These are phyloP conservation scores for Cystofilobasidium bisporidii DNA, from an alignment of 768 basidiomycete genomes.

Conservation along the genomic window DNA sequence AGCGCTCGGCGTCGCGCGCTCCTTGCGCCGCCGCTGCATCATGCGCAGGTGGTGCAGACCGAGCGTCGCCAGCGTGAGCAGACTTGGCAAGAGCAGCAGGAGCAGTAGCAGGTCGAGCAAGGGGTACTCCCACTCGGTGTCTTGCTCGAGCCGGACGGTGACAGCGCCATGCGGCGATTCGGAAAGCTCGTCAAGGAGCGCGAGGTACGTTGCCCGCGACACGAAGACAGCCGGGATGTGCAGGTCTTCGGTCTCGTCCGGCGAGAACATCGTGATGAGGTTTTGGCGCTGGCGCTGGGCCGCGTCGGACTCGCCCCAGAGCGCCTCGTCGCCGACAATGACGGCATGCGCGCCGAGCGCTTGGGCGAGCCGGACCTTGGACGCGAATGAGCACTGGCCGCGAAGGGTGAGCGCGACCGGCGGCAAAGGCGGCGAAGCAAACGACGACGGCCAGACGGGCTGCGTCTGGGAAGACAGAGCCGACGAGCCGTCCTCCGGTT, in stretches of 20 bases:
- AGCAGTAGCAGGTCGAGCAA: conserved; percentile 47
- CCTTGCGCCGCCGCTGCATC: conserved; percentile 33
- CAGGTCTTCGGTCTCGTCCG: conserved; percentile 73
- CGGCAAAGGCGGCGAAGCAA: background rate
- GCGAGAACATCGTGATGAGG: conserved; percentile 84
- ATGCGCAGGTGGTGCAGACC: conserved; percentile 73
- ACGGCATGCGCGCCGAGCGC: conserved; percentile 70
- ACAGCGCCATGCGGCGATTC: conserved; percentile 53
- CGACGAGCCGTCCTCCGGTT: background rate
- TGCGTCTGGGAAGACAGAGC: background rate
- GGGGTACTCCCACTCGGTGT: conserved; percentile 62
- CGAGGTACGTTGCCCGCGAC: conserved; percentile 66
- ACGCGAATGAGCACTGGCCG: conserved; percentile 75
- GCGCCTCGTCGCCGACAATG: conserved; percentile 78
- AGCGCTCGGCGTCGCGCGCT: conserved; percentile 70
- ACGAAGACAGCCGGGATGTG: conserved; percentile 79
- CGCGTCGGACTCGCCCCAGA: conserved; percentile 41
- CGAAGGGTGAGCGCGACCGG: conserved; percentile 85
- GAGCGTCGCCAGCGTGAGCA: conserved; percentile 78
- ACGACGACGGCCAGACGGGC: background rate
- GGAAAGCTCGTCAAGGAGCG: conserved; percentile 58
- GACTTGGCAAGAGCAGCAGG: conserved; percentile 79
- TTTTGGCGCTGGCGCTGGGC: conserved; percentile 48
- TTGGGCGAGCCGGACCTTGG: conserved; percentile 63
- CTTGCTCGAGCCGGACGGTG: conserved; percentile 38